Evolutionary conservation across 2,329 filamentous ascomycete genomes (phyloP).

Genomic region (Fusarium sp.): DNA sequence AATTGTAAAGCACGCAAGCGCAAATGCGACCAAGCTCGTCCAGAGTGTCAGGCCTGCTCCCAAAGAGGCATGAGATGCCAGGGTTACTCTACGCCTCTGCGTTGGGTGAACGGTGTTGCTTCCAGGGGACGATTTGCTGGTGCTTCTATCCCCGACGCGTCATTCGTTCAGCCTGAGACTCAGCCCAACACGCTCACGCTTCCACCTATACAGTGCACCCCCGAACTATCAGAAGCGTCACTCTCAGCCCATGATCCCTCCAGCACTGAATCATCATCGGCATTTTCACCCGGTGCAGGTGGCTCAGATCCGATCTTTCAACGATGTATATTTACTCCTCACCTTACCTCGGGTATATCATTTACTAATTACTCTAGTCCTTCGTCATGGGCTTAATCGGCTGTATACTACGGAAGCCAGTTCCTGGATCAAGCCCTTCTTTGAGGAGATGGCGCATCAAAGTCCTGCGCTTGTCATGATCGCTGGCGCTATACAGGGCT

Average conservation of each 20-base stretch:
- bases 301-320: slow-evolving; percentile 32
- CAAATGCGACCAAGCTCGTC: slow-evolving; percentile 42
- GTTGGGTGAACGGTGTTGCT: slow-evolving; percentile 44
- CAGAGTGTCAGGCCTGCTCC: slow-evolving; percentile 35
- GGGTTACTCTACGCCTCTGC: slow-evolving; percentile 37
- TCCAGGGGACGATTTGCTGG: slow-evolving; percentile 42
- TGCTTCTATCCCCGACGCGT: slow-evolving; percentile 31
- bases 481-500: slow-evolving; percentile 37
- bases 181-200: background rate
- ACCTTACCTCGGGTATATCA: background rate
- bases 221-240: slow-evolving; percentile 5
- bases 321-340: slow-evolving; percentile 30
- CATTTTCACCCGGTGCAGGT: slow-evolving; percentile 23
- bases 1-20: slow-evolving; percentile 44
- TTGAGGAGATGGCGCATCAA: slow-evolving; percentile 40
- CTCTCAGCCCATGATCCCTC: slow-evolving; percentile 16
- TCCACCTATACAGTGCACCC: background rate
- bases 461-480: slow-evolving; percentile 40
- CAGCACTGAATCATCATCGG: slow-evolving; percentile 12
- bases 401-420: slow-evolving; percentile 39
- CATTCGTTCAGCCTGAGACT: background rate
- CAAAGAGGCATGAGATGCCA: slow-evolving; percentile 38
- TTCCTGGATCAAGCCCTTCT: slow-evolving; percentile 41
- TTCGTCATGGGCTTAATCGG: slow-evolving; percentile 33
- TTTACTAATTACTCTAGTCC: slow-evolving; percentile 21